Percentiles rank a stretch among this genome's conserved stretches.
phyloP scores from a whole-genome alignment of 1,284 basidiomycete species.

The Trametes polyzona region DNA sequence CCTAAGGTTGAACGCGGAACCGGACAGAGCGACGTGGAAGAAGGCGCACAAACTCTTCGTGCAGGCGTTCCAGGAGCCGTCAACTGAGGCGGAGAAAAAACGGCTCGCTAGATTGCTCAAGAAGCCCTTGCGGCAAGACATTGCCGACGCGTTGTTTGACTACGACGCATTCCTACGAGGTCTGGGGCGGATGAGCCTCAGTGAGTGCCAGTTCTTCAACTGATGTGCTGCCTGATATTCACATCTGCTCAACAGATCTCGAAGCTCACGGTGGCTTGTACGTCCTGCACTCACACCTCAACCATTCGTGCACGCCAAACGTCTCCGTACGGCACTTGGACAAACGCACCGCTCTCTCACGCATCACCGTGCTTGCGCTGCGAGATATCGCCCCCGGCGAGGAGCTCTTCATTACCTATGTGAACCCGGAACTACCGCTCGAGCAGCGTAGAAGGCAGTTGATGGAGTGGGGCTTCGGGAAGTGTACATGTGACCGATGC shows the following conservation, averaged over 20 bases:
- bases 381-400: constrained; percentile 69
- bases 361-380: constrained; percentile 74
- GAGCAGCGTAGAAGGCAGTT: constrained; percentile 61
- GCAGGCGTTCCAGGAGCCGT: constrained; percentile 60
- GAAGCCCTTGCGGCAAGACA: constrained; percentile 55
- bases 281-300: constrained; percentile 84
- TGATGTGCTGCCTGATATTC: neutral
- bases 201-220: constrained; percentile 43
- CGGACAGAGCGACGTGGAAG: constrained; percentile 66
- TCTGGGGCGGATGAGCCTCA: constrained; percentile 85
- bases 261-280: constrained; percentile 90
- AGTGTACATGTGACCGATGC: constrained; percentile 71
- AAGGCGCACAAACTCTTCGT: constrained; percentile 60
- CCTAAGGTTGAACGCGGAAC: constrained; percentile 46
- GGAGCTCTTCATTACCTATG: constrained; percentile 81
- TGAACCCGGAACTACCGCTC: constrained; percentile 64
- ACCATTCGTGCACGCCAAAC: constrained; percentile 84
- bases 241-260: constrained; percentile 53
- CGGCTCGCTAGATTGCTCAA: constrained; percentile 60
- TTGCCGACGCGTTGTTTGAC: constrained; percentile 67
- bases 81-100: constrained; percentile 53
- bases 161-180: constrained; percentile 75
- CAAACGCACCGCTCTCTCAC: constrained; percentile 63
- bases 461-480: constrained; percentile 76
- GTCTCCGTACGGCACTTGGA: constrained; percentile 73